Evolutionary conservation across 2,329 filamentous ascomycete species (phyloP), one percentile per base, ranked within the genome.

Genomic region (Sporothrix dimorphospora): DNA sequence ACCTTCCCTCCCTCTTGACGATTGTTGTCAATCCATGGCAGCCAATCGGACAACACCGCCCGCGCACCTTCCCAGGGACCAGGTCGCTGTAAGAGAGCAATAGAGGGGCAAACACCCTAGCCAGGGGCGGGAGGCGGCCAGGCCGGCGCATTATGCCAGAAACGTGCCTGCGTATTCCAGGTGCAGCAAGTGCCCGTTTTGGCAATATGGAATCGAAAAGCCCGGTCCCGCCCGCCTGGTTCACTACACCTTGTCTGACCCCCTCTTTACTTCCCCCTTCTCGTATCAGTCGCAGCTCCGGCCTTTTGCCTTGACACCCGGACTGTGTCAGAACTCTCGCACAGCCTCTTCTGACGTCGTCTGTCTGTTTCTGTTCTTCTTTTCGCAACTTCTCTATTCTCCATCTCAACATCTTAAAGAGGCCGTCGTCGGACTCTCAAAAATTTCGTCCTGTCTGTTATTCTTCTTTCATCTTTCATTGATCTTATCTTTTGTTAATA

Each of bases 281-380:
- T 49, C 27, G 61, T 30, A 21, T 65, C 59, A 47, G 16, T 45
- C 47, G 61, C 27, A 21, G 11, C 34, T 40, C 8, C 24, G 2
- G 21, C 40, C 45, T 53, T 51, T 30, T 45, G 45, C 14, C 69
- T 19, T 59, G 68, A 61, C 16, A 70, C 53, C 68, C 21, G 40
- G 66, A 69, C 42, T 49, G 68, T 70, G 68, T 70, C 68, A 59
- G 68, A 70, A 42, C 12, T 34, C 40, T 38, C 68, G 53, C 51
- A 57, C 51, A 70, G 51, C 30, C 49, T 59, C 51, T 47, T 57
- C 38, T 49, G 53, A 61, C 24, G 68, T 61, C 24, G 65, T 61
- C 27, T 55, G 27, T 40, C n/a, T 57, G 4, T 38, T n/a, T 7
- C 27, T 21, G 16, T 34, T 8, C 14, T 7, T 24, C 8, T 5